phyloP scores from a whole-genome alignment of 169 alveolate genomes.

The Babesia gibsoni region DNA sequence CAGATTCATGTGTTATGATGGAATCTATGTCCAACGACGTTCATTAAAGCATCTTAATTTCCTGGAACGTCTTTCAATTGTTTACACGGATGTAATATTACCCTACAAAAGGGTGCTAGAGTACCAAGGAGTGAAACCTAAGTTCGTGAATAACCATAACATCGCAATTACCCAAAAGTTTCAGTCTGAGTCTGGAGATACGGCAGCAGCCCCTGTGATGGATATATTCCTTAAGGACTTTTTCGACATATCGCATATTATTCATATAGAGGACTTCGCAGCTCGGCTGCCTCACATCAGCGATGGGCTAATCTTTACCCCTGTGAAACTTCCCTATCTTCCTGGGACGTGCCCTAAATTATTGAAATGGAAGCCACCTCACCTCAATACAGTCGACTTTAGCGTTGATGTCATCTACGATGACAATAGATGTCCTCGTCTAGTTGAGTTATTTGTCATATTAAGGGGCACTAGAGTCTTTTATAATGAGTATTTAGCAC shows the following conservation, averaged over 20 bases:
- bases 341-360: conserved; percentile 93
- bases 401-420: conserved; percentile 75
- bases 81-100: conserved; percentile 66
- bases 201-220: neutral
- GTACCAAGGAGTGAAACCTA: neutral
- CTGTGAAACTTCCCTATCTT: conserved; percentile 85
- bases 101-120: conserved; percentile 51
- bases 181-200: neutral
- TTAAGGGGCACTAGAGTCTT: conserved; percentile 73
- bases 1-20: conserved; percentile 83
- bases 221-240: conserved; percentile 81
- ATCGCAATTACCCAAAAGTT: conserved; percentile 57
- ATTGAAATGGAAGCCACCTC: conserved; percentile 95
- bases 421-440: conserved; percentile 55
- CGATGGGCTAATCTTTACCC: conserved; percentile 94
- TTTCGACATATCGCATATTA: conserved; percentile 81
- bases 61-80: conserved; percentile 79
- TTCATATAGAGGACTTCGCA: conserved; percentile 74
- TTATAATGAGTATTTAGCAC: conserved; percentile 77
- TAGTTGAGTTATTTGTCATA: conserved; percentile 64
- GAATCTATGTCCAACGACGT: conserved; percentile 79
- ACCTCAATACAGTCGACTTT: conserved; percentile 90
- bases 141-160: conserved; percentile 7
- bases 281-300: conserved; percentile 88
- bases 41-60: conserved; percentile 74